These are phyloP conservation scores for Kodamaea sp. DNA, from an alignment of 1,139 yeast species.

Conservation along the genomic window DNA sequence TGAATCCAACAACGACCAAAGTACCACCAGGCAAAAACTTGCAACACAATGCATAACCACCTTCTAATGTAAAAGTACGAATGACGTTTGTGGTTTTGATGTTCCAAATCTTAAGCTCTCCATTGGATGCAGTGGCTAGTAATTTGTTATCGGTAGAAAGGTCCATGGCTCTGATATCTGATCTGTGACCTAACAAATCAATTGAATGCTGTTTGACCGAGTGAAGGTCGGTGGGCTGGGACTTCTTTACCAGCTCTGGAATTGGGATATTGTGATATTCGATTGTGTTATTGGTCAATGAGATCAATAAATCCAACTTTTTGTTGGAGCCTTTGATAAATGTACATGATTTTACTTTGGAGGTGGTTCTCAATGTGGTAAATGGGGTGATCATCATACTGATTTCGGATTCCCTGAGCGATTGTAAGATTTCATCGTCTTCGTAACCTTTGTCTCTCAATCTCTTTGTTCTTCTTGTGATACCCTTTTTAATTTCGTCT, in stretches of 20 bases:
- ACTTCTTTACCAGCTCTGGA: conserved; percentile 48
- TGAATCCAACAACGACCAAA: conserved; percentile 85
- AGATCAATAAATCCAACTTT: conserved; percentile 58
- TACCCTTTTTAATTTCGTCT: conserved; percentile 81
- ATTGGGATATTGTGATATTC: conserved; percentile 63
- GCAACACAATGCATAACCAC: conserved; percentile 84
- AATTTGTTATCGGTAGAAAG: conserved; percentile 78
- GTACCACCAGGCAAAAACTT: conserved; percentile 91
- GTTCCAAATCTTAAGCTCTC: conserved; percentile 88
- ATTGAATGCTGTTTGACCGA: conserved; percentile 51
- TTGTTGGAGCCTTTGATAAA: conserved; percentile 53
- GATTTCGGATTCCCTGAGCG: conserved; percentile 56
- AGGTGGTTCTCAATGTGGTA: conserved; percentile 56
- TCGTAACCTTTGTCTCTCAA: conserved; percentile 65
- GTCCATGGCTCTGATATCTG: conserved; percentile 83
- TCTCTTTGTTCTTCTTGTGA: conserved; percentile 77
- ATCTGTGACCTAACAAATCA: conserved; percentile 83
- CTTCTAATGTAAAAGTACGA: conserved; percentile 68
- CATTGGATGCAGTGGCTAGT: conserved; percentile 88
- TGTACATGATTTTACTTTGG: conserved; percentile 57
- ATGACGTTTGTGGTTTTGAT: conserved; percentile 70
- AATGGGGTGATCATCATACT: conserved; percentile 64
- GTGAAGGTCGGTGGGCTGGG: conserved; percentile 39
- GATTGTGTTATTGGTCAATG: conserved; percentile 72
- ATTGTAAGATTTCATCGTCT: conserved; percentile 60